Evolutionary conservation across 73 alveolate species (phyloP).

Genomic region (Uronychia binucleata): DNA sequence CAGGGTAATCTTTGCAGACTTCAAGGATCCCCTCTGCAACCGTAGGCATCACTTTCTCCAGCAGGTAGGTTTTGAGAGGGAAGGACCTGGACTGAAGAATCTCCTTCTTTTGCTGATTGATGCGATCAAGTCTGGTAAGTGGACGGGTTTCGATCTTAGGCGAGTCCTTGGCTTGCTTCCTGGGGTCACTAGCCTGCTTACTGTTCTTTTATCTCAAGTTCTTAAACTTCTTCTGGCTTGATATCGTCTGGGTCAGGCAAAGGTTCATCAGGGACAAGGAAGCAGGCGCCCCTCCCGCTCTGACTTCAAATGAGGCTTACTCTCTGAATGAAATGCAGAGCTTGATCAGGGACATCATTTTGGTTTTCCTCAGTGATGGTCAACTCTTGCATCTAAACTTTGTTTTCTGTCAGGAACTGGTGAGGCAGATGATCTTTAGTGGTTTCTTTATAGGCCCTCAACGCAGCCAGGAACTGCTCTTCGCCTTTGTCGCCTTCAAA

Average conservation of each 20-base stretch:
- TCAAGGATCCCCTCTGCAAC: conserved; percentile 71
- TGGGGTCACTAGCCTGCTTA: background rate
- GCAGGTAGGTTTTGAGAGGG: conserved; percentile 70
- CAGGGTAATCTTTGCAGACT: conserved; percentile 72
- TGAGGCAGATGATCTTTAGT: background rate
- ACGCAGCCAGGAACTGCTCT: background rate
- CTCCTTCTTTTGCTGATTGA: conserved; percentile 59
- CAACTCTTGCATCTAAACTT: background rate
- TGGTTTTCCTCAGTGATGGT: background rate
- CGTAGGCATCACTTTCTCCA: conserved; percentile 75
- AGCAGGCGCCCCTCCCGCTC: no score
- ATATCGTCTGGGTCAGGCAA: background rate
- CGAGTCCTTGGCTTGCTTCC: background rate
- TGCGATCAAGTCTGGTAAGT: conserved; percentile 37
- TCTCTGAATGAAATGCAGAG: no score
- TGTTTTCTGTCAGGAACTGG: background rate
- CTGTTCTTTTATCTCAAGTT: background rate
- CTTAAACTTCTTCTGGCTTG: background rate
- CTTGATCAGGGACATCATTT: no score
- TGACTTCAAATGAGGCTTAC: no score
- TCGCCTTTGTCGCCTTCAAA: conserved; percentile 56
- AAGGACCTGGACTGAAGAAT: conserved; percentile 60
- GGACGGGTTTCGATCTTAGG: background rate
- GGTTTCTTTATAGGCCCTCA: background rate
- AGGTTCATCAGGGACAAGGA: no score